A percentile compares a stretch with the other conserved stretches of the same genome.
Conservation (phyloP, 2,329 filamentous ascomycete genomes). For the Fusarium protoensiforme region DNA sequence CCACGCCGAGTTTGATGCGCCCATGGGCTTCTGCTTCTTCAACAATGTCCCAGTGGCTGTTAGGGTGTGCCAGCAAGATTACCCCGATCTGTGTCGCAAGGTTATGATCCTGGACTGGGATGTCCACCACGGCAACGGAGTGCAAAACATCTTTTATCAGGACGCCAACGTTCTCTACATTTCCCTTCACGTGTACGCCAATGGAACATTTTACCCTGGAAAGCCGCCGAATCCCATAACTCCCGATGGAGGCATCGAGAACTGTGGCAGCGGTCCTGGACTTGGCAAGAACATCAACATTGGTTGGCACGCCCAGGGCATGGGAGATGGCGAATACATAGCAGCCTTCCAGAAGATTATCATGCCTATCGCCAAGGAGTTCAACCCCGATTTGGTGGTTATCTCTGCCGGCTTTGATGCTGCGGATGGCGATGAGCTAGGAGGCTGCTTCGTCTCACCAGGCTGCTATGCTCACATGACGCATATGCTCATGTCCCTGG, state of each 20-base stretch:
- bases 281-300: conserved; percentile 75
- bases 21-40: conserved; percentile 97
- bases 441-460: conserved; percentile 91
- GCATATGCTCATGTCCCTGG: conserved; percentile 97
- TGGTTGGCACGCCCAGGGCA: conserved; percentile 75
- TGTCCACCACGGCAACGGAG: conserved; percentile 86
- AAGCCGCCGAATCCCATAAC: conserved; percentile 66
- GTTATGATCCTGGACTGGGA: conserved; percentile 95
- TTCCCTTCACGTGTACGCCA: conserved; percentile 88
- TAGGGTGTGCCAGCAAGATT: conserved; percentile 85
- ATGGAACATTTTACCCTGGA: conserved; percentile 87
- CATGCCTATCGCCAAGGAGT: conserved; percentile 95
- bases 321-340: conserved; percentile 97
- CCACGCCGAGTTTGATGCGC: conserved; percentile 86
- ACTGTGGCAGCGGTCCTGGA: conserved; percentile 66
- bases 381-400: conserved; percentile 93
- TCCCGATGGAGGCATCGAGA: conserved; percentile 70
- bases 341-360: conserved; percentile 95
- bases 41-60: conserved; percentile 97
- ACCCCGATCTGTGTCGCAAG: conserved; percentile 84
- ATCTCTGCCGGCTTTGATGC: conserved; percentile 97
- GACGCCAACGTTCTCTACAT: conserved; percentile 97
- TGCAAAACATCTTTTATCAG: conserved; percentile 95
- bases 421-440: conserved; percentile 90
- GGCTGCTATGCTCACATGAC: conserved; percentile 98